These are phyloP conservation scores for Saprolegnia diclina DNA, from an alignment of 352 stramenopile genomes.

Conservation along the genomic window DNA sequence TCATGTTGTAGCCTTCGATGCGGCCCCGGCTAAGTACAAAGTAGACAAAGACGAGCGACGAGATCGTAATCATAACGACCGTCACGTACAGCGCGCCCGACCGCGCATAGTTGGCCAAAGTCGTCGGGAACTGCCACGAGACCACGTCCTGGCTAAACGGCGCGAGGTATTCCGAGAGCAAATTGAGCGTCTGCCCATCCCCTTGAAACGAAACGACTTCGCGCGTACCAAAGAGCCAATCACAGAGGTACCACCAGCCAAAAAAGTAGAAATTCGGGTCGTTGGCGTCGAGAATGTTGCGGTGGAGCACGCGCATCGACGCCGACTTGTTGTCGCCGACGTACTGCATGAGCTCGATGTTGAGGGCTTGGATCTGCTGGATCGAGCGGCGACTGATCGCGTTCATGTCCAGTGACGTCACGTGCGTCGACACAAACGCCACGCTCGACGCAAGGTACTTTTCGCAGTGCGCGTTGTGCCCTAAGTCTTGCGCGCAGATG, in stretches of 20 bases:
- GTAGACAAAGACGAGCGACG: constrained; percentile 18
- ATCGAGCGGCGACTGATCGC: neutral
- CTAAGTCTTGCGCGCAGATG: constrained; percentile 7
- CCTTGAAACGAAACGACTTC: constrained; percentile 21
- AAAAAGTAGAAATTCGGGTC: constrained; percentile 9
- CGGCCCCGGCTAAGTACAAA: constrained; percentile 13
- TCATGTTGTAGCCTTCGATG: constrained; percentile 17
- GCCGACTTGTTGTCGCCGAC: neutral
- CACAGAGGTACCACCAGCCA: neutral
- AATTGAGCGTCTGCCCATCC: neutral
- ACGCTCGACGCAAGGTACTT: neutral
- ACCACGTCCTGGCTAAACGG: neutral
- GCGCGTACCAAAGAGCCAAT: constrained; percentile 14
- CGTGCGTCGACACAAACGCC: neutral
- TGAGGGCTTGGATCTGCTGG: neutral
- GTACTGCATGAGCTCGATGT: constrained; percentile 12
- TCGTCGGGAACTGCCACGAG: constrained; percentile 1
- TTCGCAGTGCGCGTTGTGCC: neutral
- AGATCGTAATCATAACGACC: neutral
- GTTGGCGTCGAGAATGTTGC: neutral
- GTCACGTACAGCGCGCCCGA: constrained; percentile 1
- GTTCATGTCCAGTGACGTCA: neutral
- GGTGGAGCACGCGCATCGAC: neutral
- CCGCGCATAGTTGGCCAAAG: constrained; percentile 2
- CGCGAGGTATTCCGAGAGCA: constrained; percentile 5